Conservation (phyloP, 768 basidiomycete species). For the Suillus variegatus region DNA sequence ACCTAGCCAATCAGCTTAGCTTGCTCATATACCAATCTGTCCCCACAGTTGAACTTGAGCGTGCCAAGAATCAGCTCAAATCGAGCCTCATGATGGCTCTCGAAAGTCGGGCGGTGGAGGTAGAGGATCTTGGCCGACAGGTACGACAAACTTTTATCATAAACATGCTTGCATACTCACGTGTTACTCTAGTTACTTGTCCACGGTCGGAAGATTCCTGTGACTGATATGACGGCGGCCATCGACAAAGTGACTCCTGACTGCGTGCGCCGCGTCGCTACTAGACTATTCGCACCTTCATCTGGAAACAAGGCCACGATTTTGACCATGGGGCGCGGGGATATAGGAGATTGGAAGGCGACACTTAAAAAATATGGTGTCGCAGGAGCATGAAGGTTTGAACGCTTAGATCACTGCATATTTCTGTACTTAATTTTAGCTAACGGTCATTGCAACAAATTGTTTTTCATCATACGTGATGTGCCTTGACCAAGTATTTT, state of each 20-base stretch:
- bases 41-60: conserved; percentile 66
- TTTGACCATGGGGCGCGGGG: conserved; percentile 82
- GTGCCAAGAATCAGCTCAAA: conserved; percentile 96
- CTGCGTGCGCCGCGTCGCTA: conserved; percentile 75
- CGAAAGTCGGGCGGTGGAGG: conserved; percentile 82
- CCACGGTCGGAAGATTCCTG: conserved; percentile 80
- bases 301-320: conserved; percentile 72
- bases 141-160: conserved; percentile 33
- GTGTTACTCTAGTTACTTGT: conserved; percentile 63
- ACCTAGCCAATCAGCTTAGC: conserved; percentile 88
- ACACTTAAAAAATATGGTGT: conserved; percentile 74
- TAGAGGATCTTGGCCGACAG: conserved; percentile 92
- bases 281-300: conserved; percentile 67
- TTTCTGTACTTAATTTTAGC: not conserved
- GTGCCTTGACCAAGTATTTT: not conserved
- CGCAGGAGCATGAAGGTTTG: conserved; percentile 28
- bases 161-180: conserved; percentile 5
- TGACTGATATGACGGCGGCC: conserved; percentile 88
- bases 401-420: not conserved
- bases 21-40: conserved; percentile 71
- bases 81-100: conserved; percentile 92
- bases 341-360: conserved; percentile 65
- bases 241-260: conserved; percentile 75
- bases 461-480: not conserved
- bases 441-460: not conserved